Percentiles rank a stretch among this genome's conserved stretches.
Conservation (phyloP, 2,329 filamentous ascomycete species). For the Xylaria hypoxylon region DNA sequence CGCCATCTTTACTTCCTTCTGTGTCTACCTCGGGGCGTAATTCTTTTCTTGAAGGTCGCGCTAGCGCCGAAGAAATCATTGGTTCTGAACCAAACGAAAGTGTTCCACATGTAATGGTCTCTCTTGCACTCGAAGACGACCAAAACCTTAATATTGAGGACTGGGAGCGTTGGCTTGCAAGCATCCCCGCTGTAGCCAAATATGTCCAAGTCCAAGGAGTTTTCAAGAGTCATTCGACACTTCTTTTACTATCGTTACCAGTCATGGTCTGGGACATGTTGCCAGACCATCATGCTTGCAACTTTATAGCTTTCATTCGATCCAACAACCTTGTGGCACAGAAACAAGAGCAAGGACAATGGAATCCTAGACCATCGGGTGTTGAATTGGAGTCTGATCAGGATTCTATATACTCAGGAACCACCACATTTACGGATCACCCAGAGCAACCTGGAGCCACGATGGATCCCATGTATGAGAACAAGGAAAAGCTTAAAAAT, state of each 20-base stretch:
- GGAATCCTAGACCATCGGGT: conserved; percentile 29
- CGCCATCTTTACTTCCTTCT: conserved; percentile 55
- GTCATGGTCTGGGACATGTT: conserved; percentile 71
- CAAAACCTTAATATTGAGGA: conserved; percentile 67
- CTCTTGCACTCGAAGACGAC: conserved; percentile 68
- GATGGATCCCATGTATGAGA: conserved; percentile 40
- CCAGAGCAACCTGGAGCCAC: conserved; percentile 31
- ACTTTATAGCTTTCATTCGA: conserved; percentile 69
- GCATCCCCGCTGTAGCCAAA: conserved; percentile 68
- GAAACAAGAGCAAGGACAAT: conserved; percentile 42
- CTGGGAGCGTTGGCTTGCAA: conserved; percentile 68
- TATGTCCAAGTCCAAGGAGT: conserved; percentile 71
- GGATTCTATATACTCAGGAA: conserved; percentile 48
- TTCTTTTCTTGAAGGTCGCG: conserved; percentile 47
- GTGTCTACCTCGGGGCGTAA: conserved; percentile 42
- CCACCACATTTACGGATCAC: conserved; percentile 42
- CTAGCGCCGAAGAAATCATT: conserved; percentile 46
- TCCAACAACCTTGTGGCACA: conserved; percentile 65
- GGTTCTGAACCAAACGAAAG: conserved; percentile 64
- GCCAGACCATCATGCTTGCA: conserved; percentile 67
- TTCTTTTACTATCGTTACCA: conserved; percentile 68
- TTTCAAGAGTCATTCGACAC: conserved; percentile 71
- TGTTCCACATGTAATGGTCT: conserved; percentile 71
- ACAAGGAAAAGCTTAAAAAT: conserved; percentile 22
- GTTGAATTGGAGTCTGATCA: conserved; percentile 45